Conservation (phyloP, 148 eudicot species). For the Cornus controversa region DNA sequence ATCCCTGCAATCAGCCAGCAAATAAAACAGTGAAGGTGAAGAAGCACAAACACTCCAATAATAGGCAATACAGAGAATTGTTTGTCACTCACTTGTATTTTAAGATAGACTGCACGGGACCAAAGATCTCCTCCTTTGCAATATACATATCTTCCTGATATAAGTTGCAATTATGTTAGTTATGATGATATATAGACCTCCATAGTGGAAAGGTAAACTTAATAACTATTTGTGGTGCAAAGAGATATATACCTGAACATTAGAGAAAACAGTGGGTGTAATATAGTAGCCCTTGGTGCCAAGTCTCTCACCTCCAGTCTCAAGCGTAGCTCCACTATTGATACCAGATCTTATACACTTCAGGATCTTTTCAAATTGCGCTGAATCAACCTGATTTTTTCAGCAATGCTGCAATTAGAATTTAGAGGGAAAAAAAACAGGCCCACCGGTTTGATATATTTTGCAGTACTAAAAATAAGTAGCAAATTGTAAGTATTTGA, state of each 20-base stretch:
- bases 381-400: constrained; percentile 51
- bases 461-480: background rate
- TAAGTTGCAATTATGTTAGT: background rate
- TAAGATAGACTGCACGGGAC: constrained; percentile 79
- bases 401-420: background rate
- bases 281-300: constrained; percentile 75
- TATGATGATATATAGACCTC: background rate
- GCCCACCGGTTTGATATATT: background rate
- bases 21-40: background rate
- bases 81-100: constrained; percentile 62
- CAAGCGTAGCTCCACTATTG: constrained; percentile 80
- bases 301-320: constrained; percentile 76
- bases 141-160: constrained; percentile 83
- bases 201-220: background rate
- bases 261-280: constrained; percentile 90
- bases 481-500: background rate
- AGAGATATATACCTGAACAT: constrained; percentile 54
- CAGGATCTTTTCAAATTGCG: constrained; percentile 73
- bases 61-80: background rate
- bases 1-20: constrained; percentile 33
- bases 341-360: constrained; percentile 58
- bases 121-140: constrained; percentile 88
- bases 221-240: background rate
- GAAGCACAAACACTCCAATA: background rate
- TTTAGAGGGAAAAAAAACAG: no score